Evolutionary conservation across 2,329 filamentous ascomycete genomes (phyloP).

Genomic region (Aureobasidium leucospermi): DNA sequence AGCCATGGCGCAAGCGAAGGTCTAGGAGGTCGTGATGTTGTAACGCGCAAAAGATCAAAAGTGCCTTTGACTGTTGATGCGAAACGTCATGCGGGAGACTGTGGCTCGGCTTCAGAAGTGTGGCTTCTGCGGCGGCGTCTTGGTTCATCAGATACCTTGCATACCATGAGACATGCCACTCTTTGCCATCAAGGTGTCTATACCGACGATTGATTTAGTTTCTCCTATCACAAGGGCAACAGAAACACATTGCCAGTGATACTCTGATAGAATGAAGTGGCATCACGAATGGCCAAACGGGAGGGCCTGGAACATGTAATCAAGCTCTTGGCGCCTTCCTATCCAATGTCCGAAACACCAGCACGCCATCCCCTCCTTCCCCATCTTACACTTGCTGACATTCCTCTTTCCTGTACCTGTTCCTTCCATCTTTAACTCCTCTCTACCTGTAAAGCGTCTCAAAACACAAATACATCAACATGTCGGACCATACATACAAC

Average conservation of each 20-base stretch:
- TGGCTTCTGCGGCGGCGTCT: background rate
- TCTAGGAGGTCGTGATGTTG: background rate
- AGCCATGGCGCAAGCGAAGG: conserved; percentile 1
- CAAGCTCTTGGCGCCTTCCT: conserved; percentile 3
- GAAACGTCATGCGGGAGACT: background rate
- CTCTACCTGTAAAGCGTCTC: background rate
- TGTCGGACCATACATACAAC: conserved; percentile 85
- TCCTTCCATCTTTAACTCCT: background rate
- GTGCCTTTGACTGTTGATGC: background rate
- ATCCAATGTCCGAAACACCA: background rate
- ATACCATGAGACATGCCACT: too few relatives aligned
- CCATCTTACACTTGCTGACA: background rate
- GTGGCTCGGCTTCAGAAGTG: background rate
- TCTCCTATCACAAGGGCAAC: too few relatives aligned
- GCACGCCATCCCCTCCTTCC: conserved; percentile 4
- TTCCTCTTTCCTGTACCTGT: background rate
- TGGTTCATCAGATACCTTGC: too few relatives aligned
- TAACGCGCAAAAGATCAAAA: background rate
- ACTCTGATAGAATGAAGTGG: too few relatives aligned
- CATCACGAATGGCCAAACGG: background rate
- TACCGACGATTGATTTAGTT: too few relatives aligned
- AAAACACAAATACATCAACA: conserved; percentile 27
- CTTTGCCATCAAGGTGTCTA: too few relatives aligned
- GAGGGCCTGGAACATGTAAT: conserved; percentile 2
- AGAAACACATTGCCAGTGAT: too few relatives aligned